Evolutionary conservation across 164 flowering plant species (phyloP), one percentile per base, ranked within the genome.

Genomic region (Cinnamomum chago): DNA sequence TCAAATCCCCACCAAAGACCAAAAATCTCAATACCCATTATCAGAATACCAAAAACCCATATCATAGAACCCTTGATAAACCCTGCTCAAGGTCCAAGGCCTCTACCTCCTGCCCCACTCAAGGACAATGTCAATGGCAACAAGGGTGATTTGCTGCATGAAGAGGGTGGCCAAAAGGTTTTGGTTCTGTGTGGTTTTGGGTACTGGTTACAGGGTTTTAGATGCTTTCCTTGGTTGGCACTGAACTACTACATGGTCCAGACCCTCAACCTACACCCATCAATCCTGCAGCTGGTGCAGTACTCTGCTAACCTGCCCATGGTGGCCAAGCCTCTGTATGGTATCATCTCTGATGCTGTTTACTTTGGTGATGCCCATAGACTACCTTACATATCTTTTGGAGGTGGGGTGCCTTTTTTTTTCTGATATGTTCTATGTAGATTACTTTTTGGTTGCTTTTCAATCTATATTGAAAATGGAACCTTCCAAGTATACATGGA

Each of bases 211-310:
- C 94, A 92, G 67, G 99, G 99, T n/a, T 90, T 92, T 65, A 89
- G 99, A 83, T 90, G 96, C 73, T 92, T 93, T 73, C 97, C 99
- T 25, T 93, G 99, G 99, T 72, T 95, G 77, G 99, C 92, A 28
- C 80, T 93, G 27, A 92, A 90, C 75, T 92, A 84, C 73, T 88
- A 90, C 80, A 86, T 95, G 96, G 90, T 88, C 17, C 75, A 89
- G 62, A 79, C 77, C 75, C 89, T 95, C 14, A 86, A 79, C 20
- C 65, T 93, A 72, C 75, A 83, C 51, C 97, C 98, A 30, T 85
- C 96, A 15, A 86, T 85, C 10, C 80, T 95, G 85, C 99, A 93
- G 88, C 86, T 93, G 71, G 88, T 93, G 64, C 98, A 90, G 84
- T 80, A 83, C 71, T 77, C 82, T 77, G 92, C 86, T 5, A 88